Evolutionary conservation across 495 filamentous ascomycete species (phyloP), one percentile per base, ranked within the genome.

Genomic region (Aspergillus wentii): DNA sequence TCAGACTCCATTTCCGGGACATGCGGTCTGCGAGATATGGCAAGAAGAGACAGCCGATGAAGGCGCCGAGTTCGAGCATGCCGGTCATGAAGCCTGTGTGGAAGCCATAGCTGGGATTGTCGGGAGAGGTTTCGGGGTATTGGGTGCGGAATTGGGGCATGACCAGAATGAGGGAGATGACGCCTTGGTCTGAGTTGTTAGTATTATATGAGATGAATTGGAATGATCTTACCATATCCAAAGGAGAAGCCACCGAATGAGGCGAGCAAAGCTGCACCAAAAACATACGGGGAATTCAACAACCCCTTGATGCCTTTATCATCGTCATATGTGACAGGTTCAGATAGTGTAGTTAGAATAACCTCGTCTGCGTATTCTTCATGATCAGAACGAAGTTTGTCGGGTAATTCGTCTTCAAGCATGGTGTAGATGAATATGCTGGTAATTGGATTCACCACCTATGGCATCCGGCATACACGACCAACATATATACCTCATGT

Each of bases 1-100:
- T 50, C 18, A 62, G 25, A 0, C 37, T 46, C 58, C 49, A 57
- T 35, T 62, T 62, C 4, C 55, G n/a, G 7, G 52, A 59, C 14
- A 51, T 50, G 3, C 37, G 41, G 26, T 59, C 52, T 1, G 52
- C 49, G 17, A 59, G n/a, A 9, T 40, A 41, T 5, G 55, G 52
- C 3, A 52, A 40, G 34, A 55, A 50, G 2, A 56, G 26, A 40
- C 48, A 56, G 13, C 55, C 55, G 14, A 59, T 28, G 21, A 59
- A 59, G 8, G 49, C 42, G 0, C 52, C 52, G 3, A 57, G 45
- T 21, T 52, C 39, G 3, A 60, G 30, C 48, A 54, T 57, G 1
- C 16, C 50, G 1, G 48, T 56, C 42, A 56, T 33, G 21, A 56
- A 44, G 2, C 44, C 52, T 1, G 15, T 33, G 28, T 49, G 23